Evolutionary conservation across 31 red algal genomes (phyloP), one percentile per base, ranked within the genome.

Genomic region (Odonthalia washingtoniensis): DNA sequence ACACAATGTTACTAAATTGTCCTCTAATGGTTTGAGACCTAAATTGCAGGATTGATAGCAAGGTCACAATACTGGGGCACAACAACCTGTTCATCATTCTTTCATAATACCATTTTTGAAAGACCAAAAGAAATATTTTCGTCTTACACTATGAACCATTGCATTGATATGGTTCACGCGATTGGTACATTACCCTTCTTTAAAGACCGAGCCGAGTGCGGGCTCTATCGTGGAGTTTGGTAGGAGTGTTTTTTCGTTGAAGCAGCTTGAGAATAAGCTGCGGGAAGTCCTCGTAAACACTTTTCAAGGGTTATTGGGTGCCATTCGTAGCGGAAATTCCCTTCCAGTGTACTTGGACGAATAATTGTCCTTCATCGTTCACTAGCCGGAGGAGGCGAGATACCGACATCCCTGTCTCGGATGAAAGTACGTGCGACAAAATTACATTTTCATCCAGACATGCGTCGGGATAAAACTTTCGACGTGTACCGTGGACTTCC

Each of bases 371-470:
- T 34, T 37, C 31, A 6, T 32, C 45, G 24, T 86, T 30, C 32
- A 38, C 37, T 14, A 86, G 82, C 3, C 70, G 21, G 67, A 86
- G 27, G 12, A 86, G 82, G 36, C 64, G 31, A 14, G 3, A 4
- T 52, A 75, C 82, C 26, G 65, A 26, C 66, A 75, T 72, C 40
- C 70, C 43, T 9, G 69, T 86, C 34, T 73, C 70, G 34, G 66
- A 75, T 31, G 36, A 24, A 5, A 86, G 17, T 0, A 65, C 43
- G 34, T 74, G 68, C 17, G 26, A 21, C 35, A 86, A 4, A 31
- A 62, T 49, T 2, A 60, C 82, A 40, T 31, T 43, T 37, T 9
- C 34, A 46, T 86, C 46, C 30, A 86, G 82, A 3, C 17, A 27
- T 4, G 0, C 43, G 40, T 86, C 82, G 14, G 31, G 2, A 30